Percentiles rank a stretch among this genome's conserved stretches.
Conservation (phyloP, 306 rosid genomes). For the Sicyos edulis region DNA sequence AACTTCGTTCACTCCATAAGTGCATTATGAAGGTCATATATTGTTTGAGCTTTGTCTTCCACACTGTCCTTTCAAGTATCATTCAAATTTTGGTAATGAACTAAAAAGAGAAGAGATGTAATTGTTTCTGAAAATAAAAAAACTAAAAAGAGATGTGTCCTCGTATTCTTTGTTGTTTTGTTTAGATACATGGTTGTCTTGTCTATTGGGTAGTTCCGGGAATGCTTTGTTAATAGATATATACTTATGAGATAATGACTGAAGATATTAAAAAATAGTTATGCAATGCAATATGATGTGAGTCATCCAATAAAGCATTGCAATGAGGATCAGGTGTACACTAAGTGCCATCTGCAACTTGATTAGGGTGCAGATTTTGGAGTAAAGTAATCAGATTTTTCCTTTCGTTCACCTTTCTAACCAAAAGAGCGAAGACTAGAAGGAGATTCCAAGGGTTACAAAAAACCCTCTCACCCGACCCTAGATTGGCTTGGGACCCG, state of each 20-base stretch:
- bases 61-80: constrained; percentile 7
- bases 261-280: neutral
- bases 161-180: neutral
- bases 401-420: too few relatives aligned
- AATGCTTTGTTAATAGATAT: neutral
- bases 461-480: neutral
- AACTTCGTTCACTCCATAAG: constrained; percentile 78
- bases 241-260: neutral
- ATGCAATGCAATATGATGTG: neutral
- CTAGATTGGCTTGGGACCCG: neutral
- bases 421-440: too few relatives aligned
- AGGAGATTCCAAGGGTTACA: neutral
- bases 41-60: constrained; percentile 20
- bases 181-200: neutral
- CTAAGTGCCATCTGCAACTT: too few relatives aligned
- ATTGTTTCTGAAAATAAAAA: too few relatives aligned
- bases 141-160: neutral
- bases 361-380: too few relatives aligned
- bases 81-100: neutral
- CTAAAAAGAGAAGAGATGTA: neutral
- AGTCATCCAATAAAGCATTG: neutral
- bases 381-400: too few relatives aligned
- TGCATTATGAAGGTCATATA: constrained; percentile 85
- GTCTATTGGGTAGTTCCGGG: neutral
- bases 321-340: too few relatives aligned